Evolutionary conservation across 805 yeast species (phyloP).

Genomic region (Candida argentea): DNA sequence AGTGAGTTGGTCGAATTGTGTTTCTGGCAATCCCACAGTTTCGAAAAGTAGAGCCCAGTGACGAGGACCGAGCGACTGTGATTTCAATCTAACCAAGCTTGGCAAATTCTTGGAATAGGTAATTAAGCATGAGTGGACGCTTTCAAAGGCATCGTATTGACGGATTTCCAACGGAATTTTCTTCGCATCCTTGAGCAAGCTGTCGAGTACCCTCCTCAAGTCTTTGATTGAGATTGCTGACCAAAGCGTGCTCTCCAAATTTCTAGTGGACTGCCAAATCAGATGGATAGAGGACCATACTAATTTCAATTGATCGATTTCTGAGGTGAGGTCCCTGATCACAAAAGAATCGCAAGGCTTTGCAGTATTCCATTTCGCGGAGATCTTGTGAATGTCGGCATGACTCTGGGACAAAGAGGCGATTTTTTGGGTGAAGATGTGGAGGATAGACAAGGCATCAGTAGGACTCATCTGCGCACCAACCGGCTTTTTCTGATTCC

Average conservation of each 20-base stretch:
- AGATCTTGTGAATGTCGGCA: too few relatives aligned
- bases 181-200: slow-evolving; percentile 34
- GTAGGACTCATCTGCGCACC: too few relatives aligned
- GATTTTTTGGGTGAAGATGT: too few relatives aligned
- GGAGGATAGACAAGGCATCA: too few relatives aligned
- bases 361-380: too few relatives aligned
- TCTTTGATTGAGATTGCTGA: slow-evolving; percentile 30
- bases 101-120: slow-evolving; percentile 27
- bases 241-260: slow-evolving; percentile 41
- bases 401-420: too few relatives aligned
- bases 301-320: slow-evolving; percentile 42
- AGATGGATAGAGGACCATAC: slow-evolving; percentile 58
- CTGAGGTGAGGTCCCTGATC: too few relatives aligned
- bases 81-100: slow-evolving; percentile 36
- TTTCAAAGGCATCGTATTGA: slow-evolving; percentile 61
- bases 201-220: slow-evolving; percentile 41
- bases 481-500: slow-evolving; percentile 42
- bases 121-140: slow-evolving; percentile 38
- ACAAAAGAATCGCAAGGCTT: too few relatives aligned
- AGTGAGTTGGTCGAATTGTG: slow-evolving; percentile 18
- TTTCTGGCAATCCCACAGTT: slow-evolving; percentile 16
- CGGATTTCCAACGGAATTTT: slow-evolving; percentile 48
- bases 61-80: slow-evolving; percentile 47
- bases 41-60: slow-evolving; percentile 54
- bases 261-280: slow-evolving; percentile 37